Percentiles rank a stretch among this genome's conserved stretches.
Evolutionary conservation across 805 yeast species (phyloP).

Genomic region (Schwanniomyces pseudopolymorphus): DNA sequence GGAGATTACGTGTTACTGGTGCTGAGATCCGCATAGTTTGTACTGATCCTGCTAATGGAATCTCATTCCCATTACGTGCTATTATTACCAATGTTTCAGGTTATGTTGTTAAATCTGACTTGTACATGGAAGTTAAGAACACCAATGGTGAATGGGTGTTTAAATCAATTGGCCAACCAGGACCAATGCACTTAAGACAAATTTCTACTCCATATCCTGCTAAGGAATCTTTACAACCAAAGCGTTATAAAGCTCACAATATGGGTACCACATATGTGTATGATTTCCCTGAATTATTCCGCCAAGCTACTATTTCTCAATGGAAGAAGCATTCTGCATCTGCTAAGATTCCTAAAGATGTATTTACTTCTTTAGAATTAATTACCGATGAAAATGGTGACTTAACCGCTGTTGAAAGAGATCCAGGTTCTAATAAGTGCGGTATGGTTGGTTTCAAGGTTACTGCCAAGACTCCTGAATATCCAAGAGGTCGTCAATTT

Average conservation of each 20-base stretch:
- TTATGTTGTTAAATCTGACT: constrained; percentile 92
- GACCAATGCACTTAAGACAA: constrained; percentile 95
- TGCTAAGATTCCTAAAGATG: constrained; percentile 68
- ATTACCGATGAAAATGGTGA: constrained; percentile 78
- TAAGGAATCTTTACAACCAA: constrained; percentile 97
- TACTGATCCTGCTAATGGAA: constrained; percentile 82
- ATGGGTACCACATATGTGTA: constrained; percentile 98
- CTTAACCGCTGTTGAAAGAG: constrained; percentile 86
- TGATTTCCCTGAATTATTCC: constrained; percentile 98
- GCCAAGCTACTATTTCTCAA: constrained; percentile 80
- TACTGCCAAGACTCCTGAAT: constrained; percentile 91
- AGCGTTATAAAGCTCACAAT: constrained; percentile 96
- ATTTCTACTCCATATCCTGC: constrained; percentile 96
- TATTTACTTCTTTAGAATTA: constrained; percentile 77
- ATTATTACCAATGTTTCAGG: constrained; percentile 96
- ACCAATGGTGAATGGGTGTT: constrained; percentile 95
- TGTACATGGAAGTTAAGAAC: constrained; percentile 92
- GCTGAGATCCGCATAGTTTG: constrained; percentile 97
- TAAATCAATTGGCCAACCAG: constrained; percentile 92
- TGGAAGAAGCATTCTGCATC: constrained; percentile 71
- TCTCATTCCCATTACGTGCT: constrained; percentile 94
- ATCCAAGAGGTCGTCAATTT: constrained; percentile 93
- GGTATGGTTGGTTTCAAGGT: constrained; percentile 98
- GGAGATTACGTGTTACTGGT: constrained; percentile 95
- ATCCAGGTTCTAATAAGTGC: constrained; percentile 91